These are phyloP conservation scores for Mortierella sp. DNA, from an alignment of 371 early-diverging fungal genomes.

Conservation along the genomic window DNA sequence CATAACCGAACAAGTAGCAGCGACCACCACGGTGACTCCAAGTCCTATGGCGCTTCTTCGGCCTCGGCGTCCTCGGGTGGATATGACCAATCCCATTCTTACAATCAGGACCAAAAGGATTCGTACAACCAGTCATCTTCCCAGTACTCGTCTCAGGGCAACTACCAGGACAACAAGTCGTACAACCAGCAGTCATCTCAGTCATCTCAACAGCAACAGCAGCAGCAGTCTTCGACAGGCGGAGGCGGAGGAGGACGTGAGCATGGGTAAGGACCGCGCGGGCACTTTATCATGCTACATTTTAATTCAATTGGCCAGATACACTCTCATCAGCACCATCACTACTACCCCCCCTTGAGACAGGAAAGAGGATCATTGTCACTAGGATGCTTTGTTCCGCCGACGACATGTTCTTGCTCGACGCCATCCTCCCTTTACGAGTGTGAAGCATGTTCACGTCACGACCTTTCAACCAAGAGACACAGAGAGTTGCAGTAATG, in stretches of 20 bases:
- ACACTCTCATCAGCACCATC: background rate
- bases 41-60: background rate
- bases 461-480: too few relatives aligned
- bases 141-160: background rate
- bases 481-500: too few relatives aligned
- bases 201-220: constrained; percentile 15
- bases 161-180: constrained; percentile 7
- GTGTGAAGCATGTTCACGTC: too few relatives aligned
- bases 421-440: too few relatives aligned
- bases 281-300: background rate
- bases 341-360: background rate
- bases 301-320: background rate
- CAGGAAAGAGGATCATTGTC: background rate
- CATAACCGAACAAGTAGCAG: background rate
- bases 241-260: constrained; percentile 31
- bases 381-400: background rate
- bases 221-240: constrained; percentile 26
- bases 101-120: background rate
- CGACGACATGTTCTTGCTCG: too few relatives aligned
- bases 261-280: constrained; percentile 41
- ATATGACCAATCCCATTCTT: background rate
- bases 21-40: constrained; percentile 1
- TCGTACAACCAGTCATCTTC: background rate
- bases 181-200: constrained; percentile 10
- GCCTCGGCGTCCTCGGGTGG: background rate